These are phyloP conservation scores for Chaetomium strumarium DNA, from an alignment of 2,329 filamentous ascomycete genomes.

Conservation along the genomic window DNA sequence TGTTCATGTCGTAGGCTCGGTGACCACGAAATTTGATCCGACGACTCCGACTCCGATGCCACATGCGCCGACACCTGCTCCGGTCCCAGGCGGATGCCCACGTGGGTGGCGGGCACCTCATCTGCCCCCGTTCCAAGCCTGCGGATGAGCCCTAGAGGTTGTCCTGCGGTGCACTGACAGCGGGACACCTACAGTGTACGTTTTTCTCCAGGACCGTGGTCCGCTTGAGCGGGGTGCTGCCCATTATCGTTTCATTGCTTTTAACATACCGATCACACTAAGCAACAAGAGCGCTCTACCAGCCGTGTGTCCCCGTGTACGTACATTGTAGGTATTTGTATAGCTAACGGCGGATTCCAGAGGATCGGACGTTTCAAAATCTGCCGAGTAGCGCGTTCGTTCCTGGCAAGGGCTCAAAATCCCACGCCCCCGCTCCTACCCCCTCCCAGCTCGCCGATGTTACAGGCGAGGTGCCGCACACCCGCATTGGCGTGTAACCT, in stretches of 20 bases:
- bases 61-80: slow-evolving; percentile 5
- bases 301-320: slow-evolving; percentile 7
- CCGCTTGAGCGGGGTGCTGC: neutral
- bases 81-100: slow-evolving; percentile 8
- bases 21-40: neutral
- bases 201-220: neutral
- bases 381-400: slow-evolving; percentile 8
- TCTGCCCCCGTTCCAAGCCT: neutral
- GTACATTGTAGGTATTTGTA: neutral
- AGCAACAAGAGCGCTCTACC: neutral
- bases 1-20: neutral
- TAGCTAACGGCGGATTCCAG: slow-evolving; percentile 13
- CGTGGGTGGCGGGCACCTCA: slow-evolving; percentile 5
- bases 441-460: neutral
- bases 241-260: slow-evolving; percentile 14
- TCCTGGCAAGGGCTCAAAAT: slow-evolving; percentile 5
- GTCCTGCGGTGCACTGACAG: neutral
- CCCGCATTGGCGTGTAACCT: slow-evolving; percentile 11
- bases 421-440: slow-evolving; percentile 2
- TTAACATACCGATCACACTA: too few species aligned
- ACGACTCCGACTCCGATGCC: slow-evolving; percentile 3
- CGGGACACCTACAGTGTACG: neutral
- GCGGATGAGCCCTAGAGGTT: neutral
- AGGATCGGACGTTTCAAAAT: slow-evolving; percentile 19
- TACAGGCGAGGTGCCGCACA: neutral